phyloP scores from a whole-genome alignment of 139 green algal genomes.

The Picochlorum sp. region DNA sequence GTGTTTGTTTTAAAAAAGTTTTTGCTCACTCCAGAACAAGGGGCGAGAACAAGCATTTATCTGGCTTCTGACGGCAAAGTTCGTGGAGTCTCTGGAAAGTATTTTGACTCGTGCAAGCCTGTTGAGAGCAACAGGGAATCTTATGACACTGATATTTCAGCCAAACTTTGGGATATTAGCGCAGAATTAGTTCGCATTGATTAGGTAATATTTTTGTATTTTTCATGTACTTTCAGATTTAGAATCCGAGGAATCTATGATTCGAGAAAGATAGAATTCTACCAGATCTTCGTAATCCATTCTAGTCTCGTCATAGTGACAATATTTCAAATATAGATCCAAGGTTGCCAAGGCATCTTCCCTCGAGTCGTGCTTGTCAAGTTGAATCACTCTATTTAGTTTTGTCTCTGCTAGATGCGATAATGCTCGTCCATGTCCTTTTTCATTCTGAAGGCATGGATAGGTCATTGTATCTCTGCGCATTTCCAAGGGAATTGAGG shows the following conservation, averaged over 20 bases:
- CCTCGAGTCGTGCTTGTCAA: conserved; percentile 3
- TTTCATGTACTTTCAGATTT: too few species aligned
- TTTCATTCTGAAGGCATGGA: conserved; percentile 8
- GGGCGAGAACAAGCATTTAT: conserved; percentile 67
- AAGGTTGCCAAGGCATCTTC: conserved; percentile 20
- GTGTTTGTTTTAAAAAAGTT: conserved; percentile 9
- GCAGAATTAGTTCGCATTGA: conserved; percentile 50
- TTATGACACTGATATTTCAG: conserved; percentile 22
- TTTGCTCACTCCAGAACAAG: conserved; percentile 28
- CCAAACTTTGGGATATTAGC: conserved; percentile 44
- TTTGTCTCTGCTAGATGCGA: conserved; percentile 1
- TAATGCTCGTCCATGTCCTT: conserved; percentile 9
- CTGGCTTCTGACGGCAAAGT: conserved; percentile 49
- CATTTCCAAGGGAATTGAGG: background rate
- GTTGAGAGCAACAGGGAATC: conserved; percentile 6
- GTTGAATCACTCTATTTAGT: conserved; percentile 18
- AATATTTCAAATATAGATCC: conserved; percentile 20
- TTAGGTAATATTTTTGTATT: too few species aligned
- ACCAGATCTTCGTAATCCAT: conserved; percentile 28
- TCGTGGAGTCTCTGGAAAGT: conserved; percentile 56
- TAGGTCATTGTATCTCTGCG: conserved; percentile 6
- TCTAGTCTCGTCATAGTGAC: conserved; percentile 8
- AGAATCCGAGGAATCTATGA: conserved; percentile 5
- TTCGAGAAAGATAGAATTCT: conserved; percentile 9
- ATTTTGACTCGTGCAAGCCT: conserved; percentile 49